These are phyloP conservation scores for Trametes cingulata DNA, from an alignment of 768 basidiomycete species.

Conservation along the genomic window DNA sequence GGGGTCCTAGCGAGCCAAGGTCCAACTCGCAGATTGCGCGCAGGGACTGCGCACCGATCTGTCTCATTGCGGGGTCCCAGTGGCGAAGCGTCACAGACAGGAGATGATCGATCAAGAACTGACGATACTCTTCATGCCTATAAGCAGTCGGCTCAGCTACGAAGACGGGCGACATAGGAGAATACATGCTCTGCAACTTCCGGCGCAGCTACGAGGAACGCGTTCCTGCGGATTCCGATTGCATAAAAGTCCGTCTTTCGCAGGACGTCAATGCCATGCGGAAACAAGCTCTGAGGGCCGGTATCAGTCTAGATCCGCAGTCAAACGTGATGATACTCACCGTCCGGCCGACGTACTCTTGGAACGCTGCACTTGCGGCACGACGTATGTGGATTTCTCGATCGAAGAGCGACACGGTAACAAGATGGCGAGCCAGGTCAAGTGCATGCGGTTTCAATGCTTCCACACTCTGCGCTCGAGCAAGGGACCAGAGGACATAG, in stretches of 20 bases:
- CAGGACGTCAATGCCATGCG: slow-evolving; percentile 92
- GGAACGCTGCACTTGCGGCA: slow-evolving; percentile 96
- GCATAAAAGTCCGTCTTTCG: slow-evolving; percentile 94
- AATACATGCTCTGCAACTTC: slow-evolving; percentile 79
- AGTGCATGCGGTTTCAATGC: slow-evolving; percentile 61
- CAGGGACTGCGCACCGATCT: slow-evolving; percentile 75
- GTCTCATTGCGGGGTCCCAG: slow-evolving; percentile 85
- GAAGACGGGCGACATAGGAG: background rate
- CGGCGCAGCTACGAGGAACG: slow-evolving; percentile 83
- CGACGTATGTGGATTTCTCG: slow-evolving; percentile 92
- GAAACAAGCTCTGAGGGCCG: slow-evolving; percentile 70
- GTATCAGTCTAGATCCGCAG: background rate
- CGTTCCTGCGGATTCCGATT: slow-evolving; percentile 80
- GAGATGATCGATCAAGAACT: slow-evolving; percentile 69
- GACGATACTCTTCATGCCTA: slow-evolving; percentile 80
- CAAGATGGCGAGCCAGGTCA: slow-evolving; percentile 67
- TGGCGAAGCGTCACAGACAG: slow-evolving; percentile 76
- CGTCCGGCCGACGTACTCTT: slow-evolving; percentile 93
- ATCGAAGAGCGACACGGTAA: slow-evolving; percentile 85
- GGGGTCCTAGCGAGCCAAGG: slow-evolving; percentile 51
- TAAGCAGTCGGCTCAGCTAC: background rate
- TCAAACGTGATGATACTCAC: slow-evolving; percentile 46
- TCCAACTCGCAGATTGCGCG: slow-evolving; percentile 65
- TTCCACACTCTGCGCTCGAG: slow-evolving; percentile 67
- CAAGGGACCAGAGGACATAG: slow-evolving; percentile 94